These are phyloP conservation scores for Amaranthus cruentus DNA, from an alignment of 148 eudicot species.

Conservation along the genomic window DNA sequence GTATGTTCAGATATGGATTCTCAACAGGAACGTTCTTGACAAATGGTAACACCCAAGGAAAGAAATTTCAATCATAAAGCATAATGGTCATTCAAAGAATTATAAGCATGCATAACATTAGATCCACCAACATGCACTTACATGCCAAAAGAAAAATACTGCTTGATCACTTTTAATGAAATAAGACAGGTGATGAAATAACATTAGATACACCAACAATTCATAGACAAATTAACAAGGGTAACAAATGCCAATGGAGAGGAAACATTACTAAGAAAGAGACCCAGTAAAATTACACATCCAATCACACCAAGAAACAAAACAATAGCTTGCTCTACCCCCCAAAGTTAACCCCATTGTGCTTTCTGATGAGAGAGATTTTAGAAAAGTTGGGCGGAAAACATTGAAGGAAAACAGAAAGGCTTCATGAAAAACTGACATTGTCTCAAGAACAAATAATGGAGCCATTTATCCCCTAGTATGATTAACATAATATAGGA, in stretches of 20 bases:
- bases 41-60: not conserved
- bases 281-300: not conserved
- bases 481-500: too few species aligned
- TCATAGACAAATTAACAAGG: not conserved
- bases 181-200: not conserved
- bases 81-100: not conserved
- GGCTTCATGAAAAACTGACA: too few species aligned
- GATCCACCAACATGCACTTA: not conserved
- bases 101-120: not conserved
- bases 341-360: too few species aligned
- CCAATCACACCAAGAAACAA: not conserved
- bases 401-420: too few species aligned
- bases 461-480: too few species aligned
- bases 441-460: too few species aligned
- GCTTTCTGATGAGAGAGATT: too few species aligned
- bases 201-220: not conserved
- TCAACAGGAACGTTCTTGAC: too few species aligned
- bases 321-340: too few species aligned
- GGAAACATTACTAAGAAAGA: not conserved
- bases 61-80: not conserved
- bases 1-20: slow-evolving; percentile 11
- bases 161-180: not conserved
- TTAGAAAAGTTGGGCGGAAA: too few species aligned
- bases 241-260: not conserved
- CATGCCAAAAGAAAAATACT: not conserved